Percentiles rank a stretch among this genome's conserved stretches.
These are phyloP conservation scores for Amanita phalloides DNA, from an alignment of 768 basidiomycete genomes.

Conservation along the genomic window DNA sequence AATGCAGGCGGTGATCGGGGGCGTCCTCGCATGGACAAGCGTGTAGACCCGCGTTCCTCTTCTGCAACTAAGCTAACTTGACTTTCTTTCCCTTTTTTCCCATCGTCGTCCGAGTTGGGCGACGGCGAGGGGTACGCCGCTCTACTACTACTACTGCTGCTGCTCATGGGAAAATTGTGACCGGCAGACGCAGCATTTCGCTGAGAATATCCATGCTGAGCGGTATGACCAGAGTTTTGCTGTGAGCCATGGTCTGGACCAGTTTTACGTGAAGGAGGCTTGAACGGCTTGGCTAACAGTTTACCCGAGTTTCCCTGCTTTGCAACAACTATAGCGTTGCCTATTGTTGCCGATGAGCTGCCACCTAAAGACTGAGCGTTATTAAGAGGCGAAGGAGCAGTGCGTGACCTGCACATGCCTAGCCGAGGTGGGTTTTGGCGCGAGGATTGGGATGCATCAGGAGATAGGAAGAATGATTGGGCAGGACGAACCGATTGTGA, in stretches of 20 bases:
- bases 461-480: background rate
- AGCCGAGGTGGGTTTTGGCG: background rate
- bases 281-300: background rate
- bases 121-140: conserved; percentile 2
- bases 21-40: background rate
- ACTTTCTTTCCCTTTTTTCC: background rate
- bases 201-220: background rate
- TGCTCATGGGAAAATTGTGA: background rate
- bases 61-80: background rate
- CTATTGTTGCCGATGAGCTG: background rate
- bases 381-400: background rate
- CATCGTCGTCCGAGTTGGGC: background rate
- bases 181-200: background rate
- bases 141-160: background rate
- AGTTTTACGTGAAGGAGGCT: background rate
- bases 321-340: background rate
- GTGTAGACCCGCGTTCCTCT: background rate
- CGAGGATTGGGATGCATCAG: background rate
- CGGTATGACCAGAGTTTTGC: background rate
- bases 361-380: background rate
- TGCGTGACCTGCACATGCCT: conserved; percentile 3
- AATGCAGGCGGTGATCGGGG: background rate
- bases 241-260: background rate
- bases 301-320: background rate
- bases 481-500: background rate